Evolutionary conservation across 441 rosid species (phyloP).

Genomic region (Erodium trifolium): DNA sequence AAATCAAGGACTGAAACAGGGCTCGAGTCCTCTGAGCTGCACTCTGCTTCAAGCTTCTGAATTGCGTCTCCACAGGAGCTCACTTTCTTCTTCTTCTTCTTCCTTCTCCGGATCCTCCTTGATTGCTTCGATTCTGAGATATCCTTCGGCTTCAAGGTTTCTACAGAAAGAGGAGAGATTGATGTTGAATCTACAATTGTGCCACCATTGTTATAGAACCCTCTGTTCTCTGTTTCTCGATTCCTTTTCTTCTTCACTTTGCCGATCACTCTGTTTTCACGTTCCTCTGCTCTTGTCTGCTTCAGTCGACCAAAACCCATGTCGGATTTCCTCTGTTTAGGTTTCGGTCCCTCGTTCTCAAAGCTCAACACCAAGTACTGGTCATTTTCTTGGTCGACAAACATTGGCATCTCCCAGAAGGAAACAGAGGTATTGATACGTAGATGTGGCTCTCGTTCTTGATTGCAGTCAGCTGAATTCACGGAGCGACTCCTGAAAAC

Average conservation of each 20-base stretch:
- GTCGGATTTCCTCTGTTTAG: too few relatives aligned
- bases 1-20: constrained; percentile 92
- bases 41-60: constrained; percentile 14
- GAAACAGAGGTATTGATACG: constrained; percentile 30
- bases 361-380: constrained; percentile 56
- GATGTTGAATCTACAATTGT: neutral
- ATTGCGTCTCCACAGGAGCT: constrained; percentile 23
- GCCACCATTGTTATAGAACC: neutral
- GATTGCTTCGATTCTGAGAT: too few relatives aligned
- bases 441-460: too few relatives aligned
- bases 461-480: too few relatives aligned
- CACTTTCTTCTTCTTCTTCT: constrained; percentile 20
- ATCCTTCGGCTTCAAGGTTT: too few relatives aligned
- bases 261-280: too few relatives aligned
- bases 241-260: constrained; percentile 6
- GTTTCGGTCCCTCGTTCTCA: constrained; percentile 21
- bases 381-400: constrained; percentile 56
- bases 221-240: constrained; percentile 20
- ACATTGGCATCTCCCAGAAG: constrained; percentile 22
- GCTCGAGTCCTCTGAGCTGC: constrained; percentile 61
- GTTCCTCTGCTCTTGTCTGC: too few relatives aligned
- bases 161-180: neutral
- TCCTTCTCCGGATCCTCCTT: neutral
- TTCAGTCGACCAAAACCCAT: too few relatives aligned
- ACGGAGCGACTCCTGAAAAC: neutral